Percentiles rank a stretch among this genome's conserved stretches.
Conservation (phyloP, 805 yeast genomes). For the Wickerhamomyces queroliae region DNA sequence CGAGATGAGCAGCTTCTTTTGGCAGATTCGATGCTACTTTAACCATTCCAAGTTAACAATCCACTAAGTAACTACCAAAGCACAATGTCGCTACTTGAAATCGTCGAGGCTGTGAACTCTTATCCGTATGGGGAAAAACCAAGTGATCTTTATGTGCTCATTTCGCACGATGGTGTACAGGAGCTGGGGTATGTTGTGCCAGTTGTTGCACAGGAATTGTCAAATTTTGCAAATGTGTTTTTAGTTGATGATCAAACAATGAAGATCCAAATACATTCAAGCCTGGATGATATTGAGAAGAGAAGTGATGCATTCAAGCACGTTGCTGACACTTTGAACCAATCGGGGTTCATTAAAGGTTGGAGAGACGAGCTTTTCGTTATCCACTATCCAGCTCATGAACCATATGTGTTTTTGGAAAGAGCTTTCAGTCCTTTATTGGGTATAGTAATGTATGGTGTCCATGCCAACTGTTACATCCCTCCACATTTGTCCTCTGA, state of each 20-base stretch:
- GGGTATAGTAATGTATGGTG: constrained; percentile 89
- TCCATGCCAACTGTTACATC: constrained; percentile 79
- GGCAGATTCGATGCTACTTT: no score
- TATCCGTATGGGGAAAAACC: constrained; percentile 12
- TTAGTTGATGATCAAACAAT: constrained; percentile 18
- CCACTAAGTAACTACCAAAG: neutral
- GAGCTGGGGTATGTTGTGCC: neutral
- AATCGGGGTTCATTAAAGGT: constrained; percentile 26
- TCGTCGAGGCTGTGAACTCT: constrained; percentile 16
- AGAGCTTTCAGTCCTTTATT: constrained; percentile 74
- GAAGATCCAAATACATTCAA: constrained; percentile 24
- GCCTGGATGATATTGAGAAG: constrained; percentile 32
- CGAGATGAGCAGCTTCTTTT: no score
- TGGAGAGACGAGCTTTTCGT: constrained; percentile 88
- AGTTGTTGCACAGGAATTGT: neutral
- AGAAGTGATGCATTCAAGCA: constrained; percentile 35
- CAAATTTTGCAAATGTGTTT: constrained; percentile 8
- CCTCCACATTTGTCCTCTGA: constrained; percentile 33
- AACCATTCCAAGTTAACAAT: no score
- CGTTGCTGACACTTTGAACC: constrained; percentile 39
- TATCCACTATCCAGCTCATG: constrained; percentile 49
- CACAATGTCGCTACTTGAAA: constrained; percentile 8
- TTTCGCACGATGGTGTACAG: constrained; percentile 1
- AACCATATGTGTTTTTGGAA: constrained; percentile 67
- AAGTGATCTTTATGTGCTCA: constrained; percentile 3